Base-by-base conservation (phyloP, 2,329 filamentous ascomycete species). In the Beauveria medogensis region DNA sequence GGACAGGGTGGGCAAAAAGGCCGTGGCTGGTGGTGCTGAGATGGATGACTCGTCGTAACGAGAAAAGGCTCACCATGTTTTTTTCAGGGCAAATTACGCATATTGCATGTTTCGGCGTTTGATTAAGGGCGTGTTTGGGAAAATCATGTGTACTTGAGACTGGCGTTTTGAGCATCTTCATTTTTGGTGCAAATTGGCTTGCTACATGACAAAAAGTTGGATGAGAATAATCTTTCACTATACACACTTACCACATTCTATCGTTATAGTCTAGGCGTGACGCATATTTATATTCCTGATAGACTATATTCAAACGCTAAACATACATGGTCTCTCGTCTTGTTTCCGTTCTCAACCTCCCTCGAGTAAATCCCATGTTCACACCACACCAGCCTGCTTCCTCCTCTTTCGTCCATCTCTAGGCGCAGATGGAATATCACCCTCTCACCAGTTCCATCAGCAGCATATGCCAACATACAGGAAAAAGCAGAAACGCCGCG, bases 31-130 rank as follows among this genome's bases (percentile, higher is more conserved):
- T 1, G 71, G 44, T 20, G 26, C 9, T 18, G 78, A 82, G 34
- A 67, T 79, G 12, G 81, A 83, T 61, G 76, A 79, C 66, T 70
- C 75, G 2, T 80, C 79, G 62, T 78, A 63, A 64, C 24, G 22
- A 43, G 24, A 59, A 48, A 57, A 22, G 18, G 3, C 12, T 37
- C 34, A 37, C 34, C 34, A 37, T 16, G 2, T 16, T 37, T 26
- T 12, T 24, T 5, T 7, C 28, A 7, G 18, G 37, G 34, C 24
- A 34, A 7, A 9, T 22, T 40, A 5, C 18, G 22, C 37, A 59
- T 30, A 48, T 43, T 24, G 28, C 48, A 40, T 53, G 22, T 44
- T 51, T 22, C 22, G 56, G 57, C 57, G 57, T 59, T 59, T 44
- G 3, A 34, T 20, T n/a, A 7, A 9, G 26, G 57, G 40, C 10